A percentile compares a stretch with the other conserved stretches of the same genome.
Evolutionary conservation across 2,329 filamentous ascomycete species (phyloP).

Genomic region (Cryphonectria carpinicola): DNA sequence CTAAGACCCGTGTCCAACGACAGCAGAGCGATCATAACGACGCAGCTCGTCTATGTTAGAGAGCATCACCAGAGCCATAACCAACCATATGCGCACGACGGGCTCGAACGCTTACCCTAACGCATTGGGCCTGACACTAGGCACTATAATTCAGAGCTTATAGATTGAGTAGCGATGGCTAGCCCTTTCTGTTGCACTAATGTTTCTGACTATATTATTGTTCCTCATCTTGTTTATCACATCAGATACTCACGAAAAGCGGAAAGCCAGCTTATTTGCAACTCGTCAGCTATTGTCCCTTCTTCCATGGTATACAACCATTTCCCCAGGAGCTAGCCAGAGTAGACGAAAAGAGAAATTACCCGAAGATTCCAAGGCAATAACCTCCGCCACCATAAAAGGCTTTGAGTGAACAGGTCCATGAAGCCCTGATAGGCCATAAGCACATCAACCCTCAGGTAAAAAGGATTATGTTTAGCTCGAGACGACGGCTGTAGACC

Average conservation of each 20-base stretch:
- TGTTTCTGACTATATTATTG: background rate
- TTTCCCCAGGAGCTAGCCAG: background rate
- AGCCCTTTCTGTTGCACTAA: background rate
- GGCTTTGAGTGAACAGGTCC: background rate
- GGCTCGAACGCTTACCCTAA: background rate
- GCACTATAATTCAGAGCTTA: background rate
- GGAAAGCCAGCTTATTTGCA: background rate
- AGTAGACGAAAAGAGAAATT: background rate
- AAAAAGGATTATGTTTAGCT: background rate
- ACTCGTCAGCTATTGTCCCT: background rate
- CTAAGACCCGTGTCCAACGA: background rate
- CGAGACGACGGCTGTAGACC: background rate
- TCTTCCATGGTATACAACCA: background rate
- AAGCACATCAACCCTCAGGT: background rate
- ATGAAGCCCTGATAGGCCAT: background rate
- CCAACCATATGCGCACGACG: background rate
- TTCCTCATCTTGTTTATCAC: background rate
- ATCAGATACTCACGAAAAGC: background rate
- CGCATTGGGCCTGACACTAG: background rate
- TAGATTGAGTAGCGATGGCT: background rate
- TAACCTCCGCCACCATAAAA: background rate
- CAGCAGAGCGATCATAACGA: background rate
- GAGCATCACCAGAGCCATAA: background rate
- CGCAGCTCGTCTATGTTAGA: background rate
- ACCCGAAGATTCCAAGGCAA: background rate